Base-by-base conservation (phyloP, 1,284 basidiomycete genomes). In the Tilletia horrida region DNA sequence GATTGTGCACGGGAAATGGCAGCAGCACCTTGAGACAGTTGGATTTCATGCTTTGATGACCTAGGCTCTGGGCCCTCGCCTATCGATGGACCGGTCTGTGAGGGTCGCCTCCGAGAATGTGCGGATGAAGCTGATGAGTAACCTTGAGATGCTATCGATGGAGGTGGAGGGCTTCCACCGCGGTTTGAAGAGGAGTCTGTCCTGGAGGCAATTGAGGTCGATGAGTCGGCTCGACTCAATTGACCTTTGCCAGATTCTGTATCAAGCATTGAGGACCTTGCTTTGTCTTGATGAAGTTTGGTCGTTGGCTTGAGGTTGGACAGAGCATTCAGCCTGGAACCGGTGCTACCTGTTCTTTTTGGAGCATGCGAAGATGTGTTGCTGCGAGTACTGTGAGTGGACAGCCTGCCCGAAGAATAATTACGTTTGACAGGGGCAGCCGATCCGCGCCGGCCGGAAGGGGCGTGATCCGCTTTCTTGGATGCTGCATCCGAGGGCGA, bases 231-330 rank as follows among this genome's bases (percentile, higher is more conserved):
- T 21, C 50, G 50, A 52, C 50, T 52, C 1, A 52, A 25, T 27
- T 35, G 25, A 14, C 29, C 27, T 27, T 40, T 40, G 11, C 55
- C 55, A 9, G 55, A 9, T 6, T 25, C 55, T 14, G 55, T 29
- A 25, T 40, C 55, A 35, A 18, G 4, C 35, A 11, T 40, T 40
- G 35, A 40, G 11, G 4, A 40, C 11, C 11, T 40, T 40, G 55
- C 68, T 57, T 73, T 71, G 57, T 64, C 71, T 35, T 75, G 67
- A 57, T 75, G 64, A 23, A 77, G 66, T 59, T 77, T 78, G 23
- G 75, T 78, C 35, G 76, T 78, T 45, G 76, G 75, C 47, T 73
- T 72, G 25, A 78, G 68, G 66, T 78, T 75, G 72, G 74, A 76
- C 18, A 78, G 71, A 1, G 76, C 76, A 64, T 78, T 72, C 11